phyloP scores from a whole-genome alignment of 805 yeast genomes.

The Scheffersomyces spartinae region DNA sequence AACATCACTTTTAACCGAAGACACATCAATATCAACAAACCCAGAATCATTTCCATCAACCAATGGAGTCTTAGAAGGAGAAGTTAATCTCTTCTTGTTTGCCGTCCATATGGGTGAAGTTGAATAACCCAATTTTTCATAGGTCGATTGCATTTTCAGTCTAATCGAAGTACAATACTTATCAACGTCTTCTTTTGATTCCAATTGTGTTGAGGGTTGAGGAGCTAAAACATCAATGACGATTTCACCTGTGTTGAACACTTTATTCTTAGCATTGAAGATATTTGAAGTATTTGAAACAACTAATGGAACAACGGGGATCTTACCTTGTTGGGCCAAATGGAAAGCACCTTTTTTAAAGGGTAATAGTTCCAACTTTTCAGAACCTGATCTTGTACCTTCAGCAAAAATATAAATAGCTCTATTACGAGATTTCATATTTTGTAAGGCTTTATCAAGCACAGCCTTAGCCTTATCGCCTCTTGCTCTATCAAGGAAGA shows the following conservation, averaged over 20 bases:
- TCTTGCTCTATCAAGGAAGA: slow-evolving; percentile 77
- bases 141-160: slow-evolving; percentile 39
- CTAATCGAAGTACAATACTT: slow-evolving; percentile 46
- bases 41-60: no score
- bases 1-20: no score
- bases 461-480: slow-evolving; percentile 67
- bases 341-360: slow-evolving; percentile 98
- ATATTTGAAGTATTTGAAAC: slow-evolving; percentile 77
- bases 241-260: slow-evolving; percentile 72
- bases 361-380: slow-evolving; percentile 61
- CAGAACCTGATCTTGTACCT: slow-evolving; percentile 83
- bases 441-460: slow-evolving; percentile 54
- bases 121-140: slow-evolving; percentile 35
- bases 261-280: slow-evolving; percentile 44
- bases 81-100: no score
- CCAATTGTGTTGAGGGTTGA: slow-evolving; percentile 53
- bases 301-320: slow-evolving; percentile 83
- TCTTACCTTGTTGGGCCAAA: slow-evolving; percentile 82
- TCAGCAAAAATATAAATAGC: slow-evolving; percentile 91
- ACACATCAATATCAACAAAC: no score
- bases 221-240: slow-evolving; percentile 75
- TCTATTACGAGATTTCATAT: slow-evolving; percentile 51
- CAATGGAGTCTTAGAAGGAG: no score
- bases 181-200: slow-evolving; percentile 62
- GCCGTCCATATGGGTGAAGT: no score